Evolutionary conservation across 331 rosid genomes (phyloP).

Genomic region (Malus hybrid): DNA sequence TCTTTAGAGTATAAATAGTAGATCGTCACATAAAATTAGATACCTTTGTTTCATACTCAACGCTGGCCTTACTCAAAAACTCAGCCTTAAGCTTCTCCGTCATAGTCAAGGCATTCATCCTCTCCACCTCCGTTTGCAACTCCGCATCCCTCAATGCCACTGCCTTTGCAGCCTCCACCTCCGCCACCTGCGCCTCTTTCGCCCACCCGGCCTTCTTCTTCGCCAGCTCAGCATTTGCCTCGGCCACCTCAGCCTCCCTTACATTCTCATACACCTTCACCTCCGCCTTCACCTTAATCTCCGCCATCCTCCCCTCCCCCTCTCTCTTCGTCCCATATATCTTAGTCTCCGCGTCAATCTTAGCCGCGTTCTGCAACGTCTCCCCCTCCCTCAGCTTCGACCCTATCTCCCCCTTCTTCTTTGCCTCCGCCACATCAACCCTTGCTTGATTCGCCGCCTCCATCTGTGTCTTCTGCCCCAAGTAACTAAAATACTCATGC

Average conservation of each 20-base stretch:
- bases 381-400: conserved; percentile 41
- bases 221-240: conserved; percentile 40
- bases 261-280: conserved; percentile 15
- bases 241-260: conserved; percentile 32
- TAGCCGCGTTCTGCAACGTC: conserved; percentile 53
- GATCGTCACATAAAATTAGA: not conserved
- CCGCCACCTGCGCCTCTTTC: conserved; percentile 32
- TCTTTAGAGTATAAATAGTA: not conserved
- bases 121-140: conserved; percentile 45
- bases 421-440: conserved; percentile 53
- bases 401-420: conserved; percentile 52
- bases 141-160: conserved; percentile 43
- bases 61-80: not conserved
- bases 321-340: conserved; percentile 26
- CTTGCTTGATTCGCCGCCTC: conserved; percentile 59
- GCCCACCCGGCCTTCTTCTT: conserved; percentile 41
- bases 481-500: conserved; percentile 55
- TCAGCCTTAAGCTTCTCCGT: conserved; percentile 24
- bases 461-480: conserved; percentile 67
- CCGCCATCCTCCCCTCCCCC: conserved; percentile 45
- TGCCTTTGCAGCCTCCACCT: conserved; percentile 46
- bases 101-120: conserved; percentile 43
- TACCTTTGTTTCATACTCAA: not conserved
- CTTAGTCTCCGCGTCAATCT: conserved; percentile 50
- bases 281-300: conserved; percentile 26